Conservation (phyloP, 2,329 filamentous ascomycete genomes). For the Claviceps africana region DNA sequence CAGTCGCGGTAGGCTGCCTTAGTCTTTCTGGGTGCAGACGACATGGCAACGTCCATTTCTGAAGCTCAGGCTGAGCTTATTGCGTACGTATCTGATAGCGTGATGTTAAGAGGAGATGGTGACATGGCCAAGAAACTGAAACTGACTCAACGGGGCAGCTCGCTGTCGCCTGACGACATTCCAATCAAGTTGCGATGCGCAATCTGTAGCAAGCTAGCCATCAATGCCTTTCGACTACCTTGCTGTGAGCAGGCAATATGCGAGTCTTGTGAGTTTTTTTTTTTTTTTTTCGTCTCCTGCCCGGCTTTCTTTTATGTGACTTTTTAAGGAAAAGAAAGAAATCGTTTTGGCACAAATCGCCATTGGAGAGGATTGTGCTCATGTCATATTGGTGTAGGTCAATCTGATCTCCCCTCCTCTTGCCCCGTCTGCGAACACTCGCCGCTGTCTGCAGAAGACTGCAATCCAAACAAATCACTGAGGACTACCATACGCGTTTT, state of each 20-base stretch:
- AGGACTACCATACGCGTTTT: slow-evolving; percentile 87
- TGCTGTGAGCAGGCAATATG: slow-evolving; percentile 96
- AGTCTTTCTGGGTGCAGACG: slow-evolving; percentile 10
- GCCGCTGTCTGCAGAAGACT: slow-evolving; percentile 73
- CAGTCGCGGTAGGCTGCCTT: slow-evolving; percentile 4
- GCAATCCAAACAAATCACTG: slow-evolving; percentile 79
- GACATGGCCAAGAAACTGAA: slow-evolving; percentile 1
- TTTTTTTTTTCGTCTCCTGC: no score
- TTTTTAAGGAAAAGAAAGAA: no score
- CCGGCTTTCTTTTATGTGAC: no score
- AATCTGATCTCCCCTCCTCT: slow-evolving; percentile 58
- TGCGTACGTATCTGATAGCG: slow-evolving; percentile 26
- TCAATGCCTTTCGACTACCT: slow-evolving; percentile 81
- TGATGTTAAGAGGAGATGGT: not conserved
- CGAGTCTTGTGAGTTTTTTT: slow-evolving; percentile 51
- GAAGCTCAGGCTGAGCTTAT: slow-evolving; percentile 46
- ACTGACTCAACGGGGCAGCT: slow-evolving; percentile 35
- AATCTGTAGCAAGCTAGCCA: slow-evolving; percentile 77
- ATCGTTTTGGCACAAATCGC: not conserved
- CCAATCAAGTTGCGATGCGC: slow-evolving; percentile 95
- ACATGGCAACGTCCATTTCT: slow-evolving; percentile 25
- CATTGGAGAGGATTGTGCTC: not conserved
- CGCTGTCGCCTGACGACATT: slow-evolving; percentile 67
- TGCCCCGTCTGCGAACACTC: slow-evolving; percentile 91
- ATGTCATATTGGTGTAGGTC: slow-evolving; percentile 38